Conservation (phyloP, 2,329 filamentous ascomycete genomes). For the Penicillium sp. region DNA sequence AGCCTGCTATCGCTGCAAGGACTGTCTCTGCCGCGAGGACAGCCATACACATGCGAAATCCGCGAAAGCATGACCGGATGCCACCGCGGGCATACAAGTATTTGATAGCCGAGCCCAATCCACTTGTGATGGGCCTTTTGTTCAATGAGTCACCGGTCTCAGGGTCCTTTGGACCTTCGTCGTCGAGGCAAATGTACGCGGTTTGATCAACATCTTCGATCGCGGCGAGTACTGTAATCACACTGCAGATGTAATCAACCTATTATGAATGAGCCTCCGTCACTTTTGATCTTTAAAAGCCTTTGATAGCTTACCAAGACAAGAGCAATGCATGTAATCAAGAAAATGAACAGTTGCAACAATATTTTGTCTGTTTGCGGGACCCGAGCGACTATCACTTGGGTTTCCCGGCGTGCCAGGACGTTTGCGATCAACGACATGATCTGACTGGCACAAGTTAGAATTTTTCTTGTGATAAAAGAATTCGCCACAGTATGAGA, state of each 20-base stretch:
- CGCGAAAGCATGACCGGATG: not conserved
- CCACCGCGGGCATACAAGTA: not conserved
- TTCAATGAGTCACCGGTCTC: not conserved
- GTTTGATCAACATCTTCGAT: not conserved
- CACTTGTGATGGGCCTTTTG: not conserved
- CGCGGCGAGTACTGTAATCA: not conserved
- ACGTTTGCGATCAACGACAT: not conserved
- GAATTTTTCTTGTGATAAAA: not conserved
- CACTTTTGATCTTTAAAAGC: not conserved
- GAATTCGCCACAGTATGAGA: not conserved
- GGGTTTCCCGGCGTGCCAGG: not conserved
- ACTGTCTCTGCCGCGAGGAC: not conserved
- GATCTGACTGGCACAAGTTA: not conserved
- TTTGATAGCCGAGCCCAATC: not conserved
- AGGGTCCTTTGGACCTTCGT: not conserved
- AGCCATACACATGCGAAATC: not conserved
- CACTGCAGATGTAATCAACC: not conserved
- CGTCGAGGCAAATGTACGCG: not conserved
- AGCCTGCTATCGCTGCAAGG: not conserved
- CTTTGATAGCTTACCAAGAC: not conserved
- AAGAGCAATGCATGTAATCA: not conserved
- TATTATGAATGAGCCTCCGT: not conserved
- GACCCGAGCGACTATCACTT: not conserved
- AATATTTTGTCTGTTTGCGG: not conserved
- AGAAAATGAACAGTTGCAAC: not conserved